Evolutionary conservation across 1,139 yeast genomes (phyloP), one percentile per base, ranked within the genome.

Genomic region (Diutina pseudorugosa): DNA sequence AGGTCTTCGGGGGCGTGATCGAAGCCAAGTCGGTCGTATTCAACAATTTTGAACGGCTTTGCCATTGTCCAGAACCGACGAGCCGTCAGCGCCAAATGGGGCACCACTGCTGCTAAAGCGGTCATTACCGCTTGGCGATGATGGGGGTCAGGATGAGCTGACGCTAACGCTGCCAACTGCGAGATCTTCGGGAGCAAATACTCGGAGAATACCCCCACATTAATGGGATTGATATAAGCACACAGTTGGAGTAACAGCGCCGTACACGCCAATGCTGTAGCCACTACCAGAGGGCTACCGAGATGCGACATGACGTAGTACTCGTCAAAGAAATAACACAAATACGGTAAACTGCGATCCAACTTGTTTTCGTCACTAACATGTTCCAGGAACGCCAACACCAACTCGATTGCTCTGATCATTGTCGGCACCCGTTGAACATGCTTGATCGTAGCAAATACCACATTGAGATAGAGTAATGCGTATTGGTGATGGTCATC

Each of bases 271-370:
- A 86, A 59, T 0, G 89, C 82, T 16, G 73, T 65, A 6, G 80
- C 76, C 51, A 84, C 86, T 2, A 88, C 93, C 52, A 16, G 20
- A 18, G 42, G 42, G 36, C 36, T 30, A 9, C 36, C 36, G 4
- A 30, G n/a, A 14, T 30, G 36, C 42, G 20, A 18, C 20, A 19
- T 19, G 5, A 20, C 20, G 18, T 43, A 43, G 27, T 45, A 45
- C 49, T 73, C 77, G 52, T 74, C 78, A 21, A 74, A 53, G 16
- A 73, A 56, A n/a, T 65, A 63, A 41, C 87, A 77, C 40, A 93
- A 66, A 61, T 84, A 88, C 0, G 99, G 98, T 21, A 93, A 64
- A 36, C 93, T 82, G 50, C 97, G 70, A 63, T 93, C 98, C 50
- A 93, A 70, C 61, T 90, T 91, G 20, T 84, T 84, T 54, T 87